Evolutionary conservation across 306 rosid genomes (phyloP).

Genomic region (Vachellia collinsii): DNA sequence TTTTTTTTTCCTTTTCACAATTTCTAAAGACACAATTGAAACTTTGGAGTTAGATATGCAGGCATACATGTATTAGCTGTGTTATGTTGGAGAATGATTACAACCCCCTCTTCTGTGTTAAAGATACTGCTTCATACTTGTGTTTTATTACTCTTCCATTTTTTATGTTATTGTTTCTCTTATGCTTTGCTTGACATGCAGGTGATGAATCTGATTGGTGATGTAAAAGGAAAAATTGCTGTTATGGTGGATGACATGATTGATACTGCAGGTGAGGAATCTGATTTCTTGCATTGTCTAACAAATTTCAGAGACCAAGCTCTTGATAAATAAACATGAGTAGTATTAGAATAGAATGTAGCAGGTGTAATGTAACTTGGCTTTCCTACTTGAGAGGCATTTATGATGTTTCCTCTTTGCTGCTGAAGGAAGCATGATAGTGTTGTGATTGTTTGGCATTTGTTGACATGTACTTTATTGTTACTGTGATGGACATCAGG

Average conservation of each 20-base stretch:
- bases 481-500: slow-evolving; percentile 47
- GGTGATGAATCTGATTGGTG: slow-evolving; percentile 99
- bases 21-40: neutral
- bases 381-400: slow-evolving; percentile 11
- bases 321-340: neutral
- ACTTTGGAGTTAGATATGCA: neutral
- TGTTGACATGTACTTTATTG: slow-evolving; percentile 24
- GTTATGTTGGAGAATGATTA: neutral
- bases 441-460: neutral
- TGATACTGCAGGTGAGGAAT: slow-evolving; percentile 82
- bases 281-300: slow-evolving; percentile 2
- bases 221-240: slow-evolving; percentile 97
- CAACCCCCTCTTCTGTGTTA: neutral
- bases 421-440: neutral
- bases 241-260: no score
- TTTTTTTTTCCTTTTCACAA: neutral
- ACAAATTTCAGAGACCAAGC: neutral
- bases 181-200: slow-evolving; percentile 41
- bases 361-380: slow-evolving; percentile 10
- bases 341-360: neutral
- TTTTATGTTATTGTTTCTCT: neutral
- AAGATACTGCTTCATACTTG: neutral
- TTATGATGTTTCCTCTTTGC: slow-evolving; percentile 11
- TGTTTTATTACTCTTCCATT: neutral
- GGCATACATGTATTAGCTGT: neutral